Conservation (phyloP, 2,329 filamentous ascomycete species). For the Exophiala alcalophila region DNA sequence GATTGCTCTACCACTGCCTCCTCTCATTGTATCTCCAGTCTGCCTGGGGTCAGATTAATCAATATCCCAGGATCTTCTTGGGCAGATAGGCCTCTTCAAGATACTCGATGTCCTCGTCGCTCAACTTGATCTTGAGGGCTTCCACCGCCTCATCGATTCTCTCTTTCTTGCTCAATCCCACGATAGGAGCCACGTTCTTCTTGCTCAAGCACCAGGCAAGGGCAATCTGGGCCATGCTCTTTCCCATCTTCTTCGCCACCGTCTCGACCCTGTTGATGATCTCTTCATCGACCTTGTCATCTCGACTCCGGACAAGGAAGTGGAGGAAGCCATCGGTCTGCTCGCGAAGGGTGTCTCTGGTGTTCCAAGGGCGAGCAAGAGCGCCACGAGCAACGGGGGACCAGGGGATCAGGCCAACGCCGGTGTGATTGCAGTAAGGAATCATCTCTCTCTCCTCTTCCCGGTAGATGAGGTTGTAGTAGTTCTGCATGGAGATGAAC, state of each 20-base stretch:
- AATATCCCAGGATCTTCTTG: slow-evolving; percentile 38
- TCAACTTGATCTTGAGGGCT: slow-evolving; percentile 48
- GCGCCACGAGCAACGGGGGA: slow-evolving; percentile 45
- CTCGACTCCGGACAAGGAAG: slow-evolving; percentile 41
- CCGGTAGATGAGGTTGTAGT: slow-evolving; percentile 37
- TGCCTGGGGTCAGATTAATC: too few relatives aligned
- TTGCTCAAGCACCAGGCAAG: slow-evolving; percentile 61
- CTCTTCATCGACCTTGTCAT: slow-evolving; percentile 49
- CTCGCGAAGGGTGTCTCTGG: slow-evolving; percentile 44
- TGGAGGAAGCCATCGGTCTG: slow-evolving; percentile 45
- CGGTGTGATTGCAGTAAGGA: slow-evolving; percentile 40
- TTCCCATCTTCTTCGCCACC: slow-evolving; percentile 55
- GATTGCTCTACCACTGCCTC: too few relatives aligned
- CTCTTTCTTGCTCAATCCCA: slow-evolving; percentile 58
- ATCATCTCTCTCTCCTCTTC: slow-evolving; percentile 51
- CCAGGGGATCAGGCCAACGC: slow-evolving; percentile 41
- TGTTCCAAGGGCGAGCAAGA: slow-evolving; percentile 46
- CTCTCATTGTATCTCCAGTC: too few relatives aligned
- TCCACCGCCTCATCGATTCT: slow-evolving; percentile 62
- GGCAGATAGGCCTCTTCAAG: slow-evolving; percentile 62
- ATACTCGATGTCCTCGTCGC: slow-evolving; percentile 58
- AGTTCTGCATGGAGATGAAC: slow-evolving; percentile 54
- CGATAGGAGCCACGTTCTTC: slow-evolving; percentile 56
- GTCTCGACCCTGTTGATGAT: slow-evolving; percentile 58
- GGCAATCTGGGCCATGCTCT: slow-evolving; percentile 63